Conservation (phyloP, 2,329 filamentous ascomycete genomes). For the Fusarium sp. region DNA sequence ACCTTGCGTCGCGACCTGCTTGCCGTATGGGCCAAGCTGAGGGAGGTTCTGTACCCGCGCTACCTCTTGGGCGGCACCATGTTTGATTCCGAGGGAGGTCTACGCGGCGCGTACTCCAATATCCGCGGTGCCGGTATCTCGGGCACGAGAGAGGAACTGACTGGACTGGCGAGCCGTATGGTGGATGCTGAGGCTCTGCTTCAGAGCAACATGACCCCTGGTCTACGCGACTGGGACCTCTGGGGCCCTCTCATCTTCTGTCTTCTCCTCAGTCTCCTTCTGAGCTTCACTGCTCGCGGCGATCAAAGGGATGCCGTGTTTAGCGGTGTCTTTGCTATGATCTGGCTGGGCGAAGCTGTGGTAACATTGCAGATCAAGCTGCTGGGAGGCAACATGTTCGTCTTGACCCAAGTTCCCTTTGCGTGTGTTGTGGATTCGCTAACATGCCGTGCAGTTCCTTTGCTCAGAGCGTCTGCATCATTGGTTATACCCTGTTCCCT, state of each 20-base stretch:
- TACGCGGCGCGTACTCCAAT: constrained; percentile 72
- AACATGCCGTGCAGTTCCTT: constrained; percentile 76
- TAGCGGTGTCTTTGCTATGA: constrained; percentile 94
- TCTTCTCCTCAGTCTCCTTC: constrained; percentile 84
- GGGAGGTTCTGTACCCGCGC: constrained; percentile 94
- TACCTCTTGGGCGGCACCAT: constrained; percentile 84
- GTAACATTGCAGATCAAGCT: constrained; percentile 99
- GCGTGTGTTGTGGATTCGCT: constrained; percentile 17
- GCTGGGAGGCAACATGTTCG: constrained; percentile 95
- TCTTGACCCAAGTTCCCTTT: constrained; percentile 38
- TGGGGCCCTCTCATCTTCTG: constrained; percentile 98
- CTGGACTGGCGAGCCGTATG: constrained; percentile 70
- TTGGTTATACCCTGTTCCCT: constrained; percentile 97
- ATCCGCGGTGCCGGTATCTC: constrained; percentile 68
- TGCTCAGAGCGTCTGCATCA: constrained; percentile 97
- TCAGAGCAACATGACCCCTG: constrained; percentile 84
- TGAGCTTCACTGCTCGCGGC: constrained; percentile 83
- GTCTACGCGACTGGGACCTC: constrained; percentile 95
- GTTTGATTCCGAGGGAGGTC: constrained; percentile 65
- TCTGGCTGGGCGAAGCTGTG: constrained; percentile 96
- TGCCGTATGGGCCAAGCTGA: constrained; percentile 98
- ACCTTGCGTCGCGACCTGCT: constrained; percentile 92
- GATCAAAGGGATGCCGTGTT: constrained; percentile 92
- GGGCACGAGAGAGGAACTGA: constrained; percentile 72
- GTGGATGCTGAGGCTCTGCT: constrained; percentile 73